Conservation (phyloP, 495 filamentous ascomycete species). For the Aspergillus kassunensis region DNA sequence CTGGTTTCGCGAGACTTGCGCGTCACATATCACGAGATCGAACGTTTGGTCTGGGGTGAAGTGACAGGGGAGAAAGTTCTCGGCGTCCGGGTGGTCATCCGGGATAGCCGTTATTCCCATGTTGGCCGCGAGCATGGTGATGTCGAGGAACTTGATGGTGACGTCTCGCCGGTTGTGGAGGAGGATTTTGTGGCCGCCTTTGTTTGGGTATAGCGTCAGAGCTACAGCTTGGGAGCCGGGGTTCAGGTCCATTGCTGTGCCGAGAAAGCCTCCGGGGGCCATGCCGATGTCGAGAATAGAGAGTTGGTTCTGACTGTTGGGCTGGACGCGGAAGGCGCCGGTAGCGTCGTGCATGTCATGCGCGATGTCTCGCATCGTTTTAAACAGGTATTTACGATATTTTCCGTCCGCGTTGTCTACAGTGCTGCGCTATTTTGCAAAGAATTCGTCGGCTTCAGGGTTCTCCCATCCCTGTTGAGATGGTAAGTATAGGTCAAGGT, state of each 20-base stretch:
- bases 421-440: slow-evolving; percentile 21
- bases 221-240: neutral
- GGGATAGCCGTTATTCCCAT: slow-evolving; percentile 43
- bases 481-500: too few species aligned
- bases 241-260: neutral
- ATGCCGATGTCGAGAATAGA: neutral
- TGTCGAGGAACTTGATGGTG: slow-evolving; percentile 42
- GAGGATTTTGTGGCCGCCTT: too few species aligned
- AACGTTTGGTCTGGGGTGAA: slow-evolving; percentile 27
- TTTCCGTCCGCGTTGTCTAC: too few species aligned
- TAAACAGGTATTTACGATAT: slow-evolving; percentile 23
- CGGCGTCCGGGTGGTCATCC: slow-evolving; percentile 37
- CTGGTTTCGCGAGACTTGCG: slow-evolving; percentile 50
- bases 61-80: slow-evolving; percentile 31
- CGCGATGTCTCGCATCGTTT: slow-evolving; percentile 33
- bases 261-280: neutral
- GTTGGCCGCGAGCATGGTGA: slow-evolving; percentile 52
- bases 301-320: neutral
- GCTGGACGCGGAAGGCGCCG: neutral
- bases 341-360: slow-evolving; percentile 22
- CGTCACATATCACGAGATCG: slow-evolving; percentile 56
- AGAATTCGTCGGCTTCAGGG: slow-evolving; percentile 35
- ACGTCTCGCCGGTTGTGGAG: too few species aligned
- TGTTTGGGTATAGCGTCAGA: slow-evolving; percentile 10
- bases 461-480: slow-evolving; percentile 39